Percentiles rank a stretch among this genome's conserved stretches.
Conservation (phyloP, 345 rosid genomes). For the Crucihimalaya himalaica region DNA sequence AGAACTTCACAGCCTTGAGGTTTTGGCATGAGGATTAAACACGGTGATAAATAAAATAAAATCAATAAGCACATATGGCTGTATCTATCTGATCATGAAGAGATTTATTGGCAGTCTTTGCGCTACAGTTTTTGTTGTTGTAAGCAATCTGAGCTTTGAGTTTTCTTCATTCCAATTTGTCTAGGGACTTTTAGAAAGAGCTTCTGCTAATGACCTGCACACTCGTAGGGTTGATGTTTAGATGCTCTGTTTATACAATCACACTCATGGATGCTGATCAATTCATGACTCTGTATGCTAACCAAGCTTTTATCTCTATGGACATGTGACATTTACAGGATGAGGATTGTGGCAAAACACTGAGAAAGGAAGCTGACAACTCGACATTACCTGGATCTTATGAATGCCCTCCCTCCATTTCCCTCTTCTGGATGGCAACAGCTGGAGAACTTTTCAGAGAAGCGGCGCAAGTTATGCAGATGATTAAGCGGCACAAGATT, state of each 20-base stretch:
- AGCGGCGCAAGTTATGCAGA: not conserved
- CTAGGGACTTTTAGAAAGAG: not conserved
- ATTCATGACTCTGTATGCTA: conserved; percentile 10
- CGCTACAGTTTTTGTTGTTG: conserved; percentile 8
- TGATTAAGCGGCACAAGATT: too few species aligned
- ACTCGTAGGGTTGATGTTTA: not conserved
- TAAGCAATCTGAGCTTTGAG: not conserved
- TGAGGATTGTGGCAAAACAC: not conserved
- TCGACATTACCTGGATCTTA: not conserved
- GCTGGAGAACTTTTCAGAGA: not conserved
- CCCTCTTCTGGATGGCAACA: not conserved
- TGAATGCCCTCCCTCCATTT: not conserved
- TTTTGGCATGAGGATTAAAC: conserved; percentile 39
- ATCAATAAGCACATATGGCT: not conserved
- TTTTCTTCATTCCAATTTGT: not conserved
- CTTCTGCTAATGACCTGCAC: conserved; percentile 2
- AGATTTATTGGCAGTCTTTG: conserved; percentile 28
- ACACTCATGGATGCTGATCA: not conserved
- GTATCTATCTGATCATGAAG: conserved; percentile 32
- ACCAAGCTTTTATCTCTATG: not conserved
- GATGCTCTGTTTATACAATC: not conserved
- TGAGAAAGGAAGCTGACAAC: not conserved
- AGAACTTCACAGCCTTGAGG: conserved; percentile 39
- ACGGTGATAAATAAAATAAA: conserved; percentile 17
- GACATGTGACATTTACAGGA: not conserved